Percentiles rank a stretch among this genome's conserved stretches.
Evolutionary conservation across 768 basidiomycete species (phyloP).

Genomic region (Termitomyces sp.): DNA sequence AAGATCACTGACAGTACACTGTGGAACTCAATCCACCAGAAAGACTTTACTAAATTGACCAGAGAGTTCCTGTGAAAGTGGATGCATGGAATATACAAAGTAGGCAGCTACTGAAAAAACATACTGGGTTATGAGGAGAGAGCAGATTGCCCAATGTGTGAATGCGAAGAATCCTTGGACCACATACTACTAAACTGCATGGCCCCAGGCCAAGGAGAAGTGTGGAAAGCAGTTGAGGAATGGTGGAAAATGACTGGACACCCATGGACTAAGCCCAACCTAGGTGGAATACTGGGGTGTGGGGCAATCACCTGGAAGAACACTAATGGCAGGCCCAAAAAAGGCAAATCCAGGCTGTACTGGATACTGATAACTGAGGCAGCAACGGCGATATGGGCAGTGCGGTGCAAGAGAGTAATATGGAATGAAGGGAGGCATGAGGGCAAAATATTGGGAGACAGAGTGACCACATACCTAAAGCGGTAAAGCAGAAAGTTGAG

Average conservation of each 20-base stretch:
- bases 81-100: background rate
- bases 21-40: too few species aligned
- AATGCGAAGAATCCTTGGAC: background rate
- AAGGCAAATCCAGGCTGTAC: background rate
- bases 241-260: background rate
- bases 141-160: background rate
- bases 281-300: background rate
- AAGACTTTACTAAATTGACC: background rate
- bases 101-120: background rate
- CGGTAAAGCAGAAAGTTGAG: too few species aligned
- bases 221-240: background rate
- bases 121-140: background rate
- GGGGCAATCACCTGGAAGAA: background rate
- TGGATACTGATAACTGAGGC: background rate
- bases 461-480: too few species aligned
- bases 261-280: background rate
- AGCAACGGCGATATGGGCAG: background rate
- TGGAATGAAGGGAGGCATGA: too few species aligned
- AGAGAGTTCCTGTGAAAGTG: background rate
- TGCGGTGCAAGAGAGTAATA: background rate
- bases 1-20: too few species aligned
- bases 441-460: too few species aligned
- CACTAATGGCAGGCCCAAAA: background rate
- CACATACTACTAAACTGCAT: background rate
- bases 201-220: background rate